These are phyloP conservation scores for Sphagnum magellanicum DNA, from an alignment of 228 moss, liverwort and hornwort species.

Conservation along the genomic window DNA sequence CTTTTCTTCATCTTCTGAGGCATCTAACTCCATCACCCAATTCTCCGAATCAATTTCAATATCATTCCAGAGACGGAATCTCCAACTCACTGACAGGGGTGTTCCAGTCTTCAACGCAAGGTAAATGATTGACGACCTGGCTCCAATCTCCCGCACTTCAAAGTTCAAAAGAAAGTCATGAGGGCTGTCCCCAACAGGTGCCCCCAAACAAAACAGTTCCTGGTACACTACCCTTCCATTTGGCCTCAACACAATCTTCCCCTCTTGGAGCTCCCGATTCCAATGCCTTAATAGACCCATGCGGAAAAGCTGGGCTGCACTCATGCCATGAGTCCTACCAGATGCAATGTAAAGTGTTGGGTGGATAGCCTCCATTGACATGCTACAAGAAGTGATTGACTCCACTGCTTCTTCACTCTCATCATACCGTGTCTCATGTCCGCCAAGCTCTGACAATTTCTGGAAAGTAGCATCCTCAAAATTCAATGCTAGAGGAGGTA, in stretches of 20 bases:
- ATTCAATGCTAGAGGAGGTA: constrained; percentile 52
- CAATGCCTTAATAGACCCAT: constrained; percentile 49
- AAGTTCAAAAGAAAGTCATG: constrained; percentile 63
- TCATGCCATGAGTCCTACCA: constrained; percentile 55
- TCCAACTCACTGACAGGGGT: constrained; percentile 63
- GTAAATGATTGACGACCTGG: constrained; percentile 55
- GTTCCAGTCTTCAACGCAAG: constrained; percentile 62
- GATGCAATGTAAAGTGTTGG: constrained; percentile 39
- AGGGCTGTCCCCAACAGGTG: constrained; percentile 33
- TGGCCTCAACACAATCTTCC: constrained; percentile 34
- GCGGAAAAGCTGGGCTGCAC: constrained; percentile 75
- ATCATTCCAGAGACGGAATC: constrained; percentile 83
- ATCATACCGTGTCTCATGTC: constrained; percentile 36
- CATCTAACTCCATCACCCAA: constrained; percentile 68
- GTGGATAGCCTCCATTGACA: constrained; percentile 40
- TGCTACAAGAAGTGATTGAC: constrained; percentile 25
- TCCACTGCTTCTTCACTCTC: constrained; percentile 42
- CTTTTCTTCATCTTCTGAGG: constrained; percentile 49
- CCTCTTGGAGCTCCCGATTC: constrained; percentile 42
- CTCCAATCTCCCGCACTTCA: constrained; percentile 46
- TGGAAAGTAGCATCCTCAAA: constrained; percentile 40
- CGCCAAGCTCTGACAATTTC: constrained; percentile 28
- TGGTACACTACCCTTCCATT: constrained; percentile 63
- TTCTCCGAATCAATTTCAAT: constrained; percentile 76
- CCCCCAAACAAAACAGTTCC: constrained; percentile 78